Conservation (phyloP, 2,329 filamentous ascomycete genomes). For the Exophiala alcalophila region DNA sequence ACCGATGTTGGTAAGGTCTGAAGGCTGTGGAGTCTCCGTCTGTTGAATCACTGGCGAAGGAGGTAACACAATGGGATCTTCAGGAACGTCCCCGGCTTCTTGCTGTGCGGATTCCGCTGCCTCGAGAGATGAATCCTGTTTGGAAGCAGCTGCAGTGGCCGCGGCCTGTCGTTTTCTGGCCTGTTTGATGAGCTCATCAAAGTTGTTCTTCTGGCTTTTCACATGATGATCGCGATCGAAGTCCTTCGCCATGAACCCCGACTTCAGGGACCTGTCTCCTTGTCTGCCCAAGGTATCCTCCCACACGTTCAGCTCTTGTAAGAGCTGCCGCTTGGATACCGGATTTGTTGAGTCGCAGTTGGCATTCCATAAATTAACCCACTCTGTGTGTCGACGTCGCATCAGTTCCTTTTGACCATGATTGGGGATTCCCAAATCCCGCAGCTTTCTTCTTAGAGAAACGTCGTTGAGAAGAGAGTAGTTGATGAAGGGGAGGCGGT, state of each 20-base stretch:
- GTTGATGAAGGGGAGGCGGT: slow-evolving; percentile 74
- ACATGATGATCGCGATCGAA: slow-evolving; percentile 81
- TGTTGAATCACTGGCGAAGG: no score
- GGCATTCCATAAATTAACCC: slow-evolving; percentile 93
- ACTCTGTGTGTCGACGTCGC: slow-evolving; percentile 81
- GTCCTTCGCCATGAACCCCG: slow-evolving; percentile 73
- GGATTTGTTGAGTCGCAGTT: slow-evolving; percentile 84
- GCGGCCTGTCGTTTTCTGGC: slow-evolving; percentile 18
- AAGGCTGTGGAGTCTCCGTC: no score
- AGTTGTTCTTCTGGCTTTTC: slow-evolving; percentile 68
- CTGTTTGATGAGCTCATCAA: slow-evolving; percentile 71
- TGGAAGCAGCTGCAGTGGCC: no score
- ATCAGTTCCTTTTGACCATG: slow-evolving; percentile 67
- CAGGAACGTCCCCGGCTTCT: no score
- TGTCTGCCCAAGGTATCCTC: slow-evolving; percentile 74
- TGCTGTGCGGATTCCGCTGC: neutral
- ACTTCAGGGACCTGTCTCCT: slow-evolving; percentile 10
- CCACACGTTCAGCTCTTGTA: slow-evolving; percentile 80
- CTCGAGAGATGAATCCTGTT: neutral
- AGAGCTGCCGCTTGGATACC: slow-evolving; percentile 65
- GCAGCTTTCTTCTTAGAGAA: slow-evolving; percentile 74
- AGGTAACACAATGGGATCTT: no score
- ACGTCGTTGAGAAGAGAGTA: slow-evolving; percentile 83
- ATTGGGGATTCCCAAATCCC: slow-evolving; percentile 73
- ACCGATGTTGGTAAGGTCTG: no score